Conservation (phyloP, 2,329 filamentous ascomycete species). For the Calonectria crousiana region DNA sequence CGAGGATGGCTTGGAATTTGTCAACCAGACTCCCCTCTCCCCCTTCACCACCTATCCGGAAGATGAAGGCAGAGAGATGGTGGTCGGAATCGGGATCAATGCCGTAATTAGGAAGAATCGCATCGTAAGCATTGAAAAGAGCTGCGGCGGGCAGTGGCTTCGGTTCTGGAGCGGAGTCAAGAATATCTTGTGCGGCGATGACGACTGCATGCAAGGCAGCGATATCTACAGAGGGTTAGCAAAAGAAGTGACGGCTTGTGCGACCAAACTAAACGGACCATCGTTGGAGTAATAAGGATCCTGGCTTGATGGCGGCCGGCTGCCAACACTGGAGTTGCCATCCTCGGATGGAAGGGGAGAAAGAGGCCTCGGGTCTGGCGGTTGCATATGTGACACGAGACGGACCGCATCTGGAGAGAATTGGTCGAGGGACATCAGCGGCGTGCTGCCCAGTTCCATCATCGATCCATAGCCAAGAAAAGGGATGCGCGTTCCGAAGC, state of each 20-base stretch:
- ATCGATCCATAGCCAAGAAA: constrained; percentile 50
- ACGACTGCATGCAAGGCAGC: constrained; percentile 83
- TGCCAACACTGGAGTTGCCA: constrained; percentile 44
- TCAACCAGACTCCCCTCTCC: constrained; percentile 70
- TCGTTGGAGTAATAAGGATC: constrained; percentile 70
- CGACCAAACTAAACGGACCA: constrained; percentile 55
- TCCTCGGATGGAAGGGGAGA: constrained; percentile 42
- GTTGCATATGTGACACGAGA: constrained; percentile 46
- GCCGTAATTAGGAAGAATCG: constrained; percentile 77
- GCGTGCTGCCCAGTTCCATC: constrained; percentile 43
- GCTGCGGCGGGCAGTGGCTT: constrained; percentile 79
- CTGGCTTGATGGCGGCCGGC: constrained; percentile 43
- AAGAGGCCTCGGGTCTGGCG: constrained; percentile 35
- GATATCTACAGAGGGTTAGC: constrained; percentile 72
- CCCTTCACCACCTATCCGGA: constrained; percentile 78
- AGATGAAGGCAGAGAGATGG: constrained; percentile 81
- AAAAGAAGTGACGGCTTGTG: background rate
- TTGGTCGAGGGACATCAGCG: constrained; percentile 35
- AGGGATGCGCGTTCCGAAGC: constrained; percentile 15
- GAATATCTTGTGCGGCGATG: constrained; percentile 74
- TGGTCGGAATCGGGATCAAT: constrained; percentile 80
- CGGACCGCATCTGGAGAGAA: constrained; percentile 38
- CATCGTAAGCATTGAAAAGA: constrained; percentile 85
- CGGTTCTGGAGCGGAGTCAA: constrained; percentile 67
- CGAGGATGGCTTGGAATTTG: constrained; percentile 77